Evolutionary conservation across 192 early-diverging fungal species (phyloP).

Genomic region (Backusella tarrabulga): DNA sequence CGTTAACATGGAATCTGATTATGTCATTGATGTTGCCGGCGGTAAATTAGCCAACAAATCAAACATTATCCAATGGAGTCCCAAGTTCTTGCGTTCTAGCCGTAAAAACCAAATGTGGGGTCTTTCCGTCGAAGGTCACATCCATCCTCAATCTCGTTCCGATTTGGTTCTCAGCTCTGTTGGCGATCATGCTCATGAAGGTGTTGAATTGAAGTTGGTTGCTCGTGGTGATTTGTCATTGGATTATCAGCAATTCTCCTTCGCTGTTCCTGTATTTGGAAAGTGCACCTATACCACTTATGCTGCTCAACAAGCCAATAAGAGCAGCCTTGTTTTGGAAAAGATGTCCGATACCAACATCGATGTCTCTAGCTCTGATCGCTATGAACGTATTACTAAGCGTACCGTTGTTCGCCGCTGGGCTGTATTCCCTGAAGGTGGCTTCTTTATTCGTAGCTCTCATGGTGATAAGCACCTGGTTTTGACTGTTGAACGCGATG

Average conservation of each 20-base stretch:
- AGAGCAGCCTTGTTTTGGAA: not conserved
- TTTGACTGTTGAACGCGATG: constrained; percentile 22
- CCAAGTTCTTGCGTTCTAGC: constrained; percentile 16
- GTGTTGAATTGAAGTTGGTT: constrained; percentile 18
- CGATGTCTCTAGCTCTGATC: not conserved
- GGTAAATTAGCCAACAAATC: constrained; percentile 7
- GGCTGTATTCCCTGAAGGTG: constrained; percentile 30
- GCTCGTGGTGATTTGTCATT: constrained; percentile 7
- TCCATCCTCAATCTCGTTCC: constrained; percentile 18
- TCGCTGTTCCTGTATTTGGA: constrained; percentile 26
- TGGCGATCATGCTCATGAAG: constrained; percentile 1
- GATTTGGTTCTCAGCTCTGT: constrained; percentile 20
- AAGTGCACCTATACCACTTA: constrained; percentile 1
- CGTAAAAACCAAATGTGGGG: constrained; percentile 33
- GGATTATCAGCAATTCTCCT: constrained; percentile 24
- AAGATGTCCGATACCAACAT: not conserved
- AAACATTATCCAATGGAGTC: constrained; percentile 30
- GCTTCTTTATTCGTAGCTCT: constrained; percentile 26
- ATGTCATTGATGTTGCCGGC: constrained; percentile 30
- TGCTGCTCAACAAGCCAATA: constrained; percentile 8
- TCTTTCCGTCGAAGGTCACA: constrained; percentile 31
- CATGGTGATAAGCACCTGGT: constrained; percentile 17
- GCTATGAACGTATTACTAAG: constrained; percentile 24
- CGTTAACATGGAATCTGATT: constrained; percentile 19
- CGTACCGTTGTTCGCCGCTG: constrained; percentile 24